These are phyloP conservation scores for Blastocystis sp. DNA, from an alignment of 352 stramenopile species.

Conservation along the genomic window DNA sequence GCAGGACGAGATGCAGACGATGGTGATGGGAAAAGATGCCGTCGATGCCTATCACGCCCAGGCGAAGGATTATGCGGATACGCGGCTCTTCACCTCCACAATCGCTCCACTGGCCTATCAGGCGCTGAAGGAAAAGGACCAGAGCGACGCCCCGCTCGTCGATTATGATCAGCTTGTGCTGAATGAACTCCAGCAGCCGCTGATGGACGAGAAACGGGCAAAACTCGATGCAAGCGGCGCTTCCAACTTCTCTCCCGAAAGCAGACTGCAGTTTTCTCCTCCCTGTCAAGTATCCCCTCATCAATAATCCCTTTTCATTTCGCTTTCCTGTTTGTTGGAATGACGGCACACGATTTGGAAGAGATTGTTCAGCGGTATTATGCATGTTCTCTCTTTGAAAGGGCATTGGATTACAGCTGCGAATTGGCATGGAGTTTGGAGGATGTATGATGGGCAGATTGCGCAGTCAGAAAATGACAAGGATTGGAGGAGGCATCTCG, in stretches of 20 bases:
- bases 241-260: neutral
- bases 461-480: neutral
- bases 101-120: neutral
- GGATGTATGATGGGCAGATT: neutral
- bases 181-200: constrained; percentile 9
- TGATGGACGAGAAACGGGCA: neutral
- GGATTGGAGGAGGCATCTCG: neutral
- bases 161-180: constrained; percentile 24
- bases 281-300: no score
- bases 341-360: neutral
- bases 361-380: constrained; percentile 9
- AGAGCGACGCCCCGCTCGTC: neutral
- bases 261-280: constrained; percentile 28
- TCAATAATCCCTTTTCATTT: no score
- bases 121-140: neutral
- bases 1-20: constrained; percentile 13
- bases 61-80: constrained; percentile 3
- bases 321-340: neutral
- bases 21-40: constrained; percentile 1
- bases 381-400: neutral
- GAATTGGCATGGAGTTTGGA: neutral
- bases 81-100: constrained; percentile 10
- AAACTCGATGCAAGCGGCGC: neutral
- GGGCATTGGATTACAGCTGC: neutral
- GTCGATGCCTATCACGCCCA: constrained; percentile 1